Evolutionary conservation across 257 asterid species (phyloP), one percentile per base, ranked within the genome.

Genomic region (Lycium barbarum): DNA sequence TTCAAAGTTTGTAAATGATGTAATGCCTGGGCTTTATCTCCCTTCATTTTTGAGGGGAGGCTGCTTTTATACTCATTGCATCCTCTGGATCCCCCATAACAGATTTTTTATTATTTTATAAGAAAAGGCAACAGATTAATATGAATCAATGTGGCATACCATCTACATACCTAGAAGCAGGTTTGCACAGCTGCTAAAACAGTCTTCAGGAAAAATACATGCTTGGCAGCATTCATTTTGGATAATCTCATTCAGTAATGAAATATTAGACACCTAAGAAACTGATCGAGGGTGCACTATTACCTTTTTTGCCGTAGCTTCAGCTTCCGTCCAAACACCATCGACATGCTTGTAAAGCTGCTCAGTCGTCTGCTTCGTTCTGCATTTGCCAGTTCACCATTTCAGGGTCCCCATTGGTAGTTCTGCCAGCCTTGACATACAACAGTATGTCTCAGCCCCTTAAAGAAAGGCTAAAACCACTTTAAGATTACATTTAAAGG

Each of bases 371-470:
- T 92, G 94, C 95, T 95, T 96, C 83, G 98, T 93, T 96, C 99
- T 96, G 98, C 99, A 95, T 92, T 96, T 91, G 93, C 95, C 94
- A 95, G 91, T 92, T 95, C 97, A 96, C 91, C 95, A 92, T 90
- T 95, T 96, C 98, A 96, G 97, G 92, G 91, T 89, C 90, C 93
- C 91, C 91, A 92, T 81, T 91, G 90, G 92, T 92, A 87, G 89
- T 90, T 93, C 98, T 93, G 95, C 96, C 95, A 93, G 98, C 96
- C 94, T 96, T 94, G 98, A 96, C 98, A 96, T 96, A 96, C 98
- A 93, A 91, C 70, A 73, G 98, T 94, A 96, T 94, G 98, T 90
- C 98, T 95, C 95, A 95, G 98, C 99, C 97, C 85, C 85, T 88
- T 86, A 61, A 81, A 79, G 79, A 86, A 88, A 87, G 87, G 82